Conservation (phyloP, 768 basidiomycete genomes). For the Kwoniella shandongensis region DNA sequence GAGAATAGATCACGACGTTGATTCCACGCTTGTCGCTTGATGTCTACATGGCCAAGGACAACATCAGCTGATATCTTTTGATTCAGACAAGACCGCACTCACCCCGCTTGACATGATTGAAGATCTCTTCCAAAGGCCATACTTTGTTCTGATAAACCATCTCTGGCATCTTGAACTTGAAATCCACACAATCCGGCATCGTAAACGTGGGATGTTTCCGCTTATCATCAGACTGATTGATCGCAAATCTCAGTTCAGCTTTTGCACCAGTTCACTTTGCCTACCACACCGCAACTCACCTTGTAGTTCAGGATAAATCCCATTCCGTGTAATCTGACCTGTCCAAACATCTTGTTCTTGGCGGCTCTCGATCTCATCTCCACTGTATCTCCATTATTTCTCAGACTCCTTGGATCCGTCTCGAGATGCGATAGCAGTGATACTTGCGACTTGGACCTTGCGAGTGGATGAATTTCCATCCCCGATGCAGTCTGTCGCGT, state of each 20-base stretch:
- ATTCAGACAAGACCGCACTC: slow-evolving; percentile 11
- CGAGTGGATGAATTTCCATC: slow-evolving; percentile 12
- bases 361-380: slow-evolving; percentile 65
- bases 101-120: slow-evolving; percentile 52
- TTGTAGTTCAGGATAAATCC: slow-evolving; percentile 73
- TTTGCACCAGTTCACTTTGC: neutral
- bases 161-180: slow-evolving; percentile 78
- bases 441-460: slow-evolving; percentile 18
- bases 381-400: slow-evolving; percentile 36
- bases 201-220: slow-evolving; percentile 23
- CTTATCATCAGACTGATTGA: slow-evolving; percentile 38
- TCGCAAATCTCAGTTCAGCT: neutral
- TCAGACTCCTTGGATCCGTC: neutral
- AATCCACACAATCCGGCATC: slow-evolving; percentile 63
- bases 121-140: slow-evolving; percentile 52
- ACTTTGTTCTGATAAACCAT: slow-evolving; percentile 63
- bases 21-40: slow-evolving; percentile 17
- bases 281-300: slow-evolving; percentile 30
- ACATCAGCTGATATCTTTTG: neutral
- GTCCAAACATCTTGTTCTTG: slow-evolving; percentile 74
- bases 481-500: neutral
- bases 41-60: neutral
- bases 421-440: slow-evolving; percentile 14
- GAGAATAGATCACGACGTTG: slow-evolving; percentile 30
- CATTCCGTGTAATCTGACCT: slow-evolving; percentile 62